A percentile compares a stretch with the other conserved stretches of the same genome.
These are phyloP conservation scores for Knufia fluminis DNA, from an alignment of 2,329 filamentous ascomycete genomes.

Conservation along the genomic window DNA sequence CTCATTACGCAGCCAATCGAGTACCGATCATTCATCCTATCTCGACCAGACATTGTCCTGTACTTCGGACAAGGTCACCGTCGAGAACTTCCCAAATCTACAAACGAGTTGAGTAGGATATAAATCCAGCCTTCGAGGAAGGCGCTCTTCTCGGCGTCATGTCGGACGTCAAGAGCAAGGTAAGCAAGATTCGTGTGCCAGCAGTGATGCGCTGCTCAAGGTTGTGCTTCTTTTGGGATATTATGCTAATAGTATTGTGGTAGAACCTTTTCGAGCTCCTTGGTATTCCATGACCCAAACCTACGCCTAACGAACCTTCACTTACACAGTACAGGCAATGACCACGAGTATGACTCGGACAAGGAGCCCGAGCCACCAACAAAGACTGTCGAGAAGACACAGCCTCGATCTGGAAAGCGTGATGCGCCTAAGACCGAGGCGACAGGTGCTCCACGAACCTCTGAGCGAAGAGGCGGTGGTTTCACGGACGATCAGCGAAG, in stretches of 20 bases:
- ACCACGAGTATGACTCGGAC: slow-evolving; percentile 63
- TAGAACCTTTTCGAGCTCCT: slow-evolving; percentile 98
- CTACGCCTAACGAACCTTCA: slow-evolving; percentile 14
- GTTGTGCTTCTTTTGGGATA: slow-evolving; percentile 11
- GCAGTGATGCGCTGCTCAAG: slow-evolving; percentile 7
- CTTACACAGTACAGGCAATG: slow-evolving; percentile 47
- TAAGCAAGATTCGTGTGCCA: slow-evolving; percentile 25
- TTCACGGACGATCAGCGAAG: slow-evolving; percentile 76
- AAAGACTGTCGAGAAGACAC: slow-evolving; percentile 80
- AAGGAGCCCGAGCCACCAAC: slow-evolving; percentile 67
- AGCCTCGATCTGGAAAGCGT: slow-evolving; percentile 71
- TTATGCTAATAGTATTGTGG: slow-evolving; percentile 30
- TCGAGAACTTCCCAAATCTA: slow-evolving; percentile 15
- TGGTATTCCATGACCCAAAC: slow-evolving; percentile 52
- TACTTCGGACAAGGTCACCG: slow-evolving; percentile 19
- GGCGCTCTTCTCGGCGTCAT: slow-evolving; percentile 41
- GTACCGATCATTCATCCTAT: background rate
- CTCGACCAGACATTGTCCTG: slow-evolving; percentile 22
- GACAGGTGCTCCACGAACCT: slow-evolving; percentile 33
- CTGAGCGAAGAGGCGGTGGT: slow-evolving; percentile 46
- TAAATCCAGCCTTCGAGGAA: slow-evolving; percentile 42
- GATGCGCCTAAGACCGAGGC: slow-evolving; percentile 70
- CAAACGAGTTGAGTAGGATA: slow-evolving; percentile 38
- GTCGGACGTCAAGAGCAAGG: slow-evolving; percentile 46
- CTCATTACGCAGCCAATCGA: slow-evolving; percentile 5